These are phyloP conservation scores for Juncus inflexus DNA, from an alignment of 176 grass and related monocot genomes.

Conservation along the genomic window DNA sequence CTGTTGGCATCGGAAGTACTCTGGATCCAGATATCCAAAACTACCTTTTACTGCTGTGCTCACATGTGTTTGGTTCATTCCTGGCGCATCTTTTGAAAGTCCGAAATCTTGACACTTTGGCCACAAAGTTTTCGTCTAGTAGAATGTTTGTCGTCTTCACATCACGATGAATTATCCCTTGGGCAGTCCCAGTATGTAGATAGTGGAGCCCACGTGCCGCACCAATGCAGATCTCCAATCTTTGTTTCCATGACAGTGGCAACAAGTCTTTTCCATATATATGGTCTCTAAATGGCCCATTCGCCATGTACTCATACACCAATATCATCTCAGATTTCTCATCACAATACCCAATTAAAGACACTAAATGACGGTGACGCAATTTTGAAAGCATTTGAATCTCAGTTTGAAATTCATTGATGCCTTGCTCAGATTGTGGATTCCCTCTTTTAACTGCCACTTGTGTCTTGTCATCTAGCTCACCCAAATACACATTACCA, in stretches of 20 bases:
- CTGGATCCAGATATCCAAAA: conserved; percentile 39
- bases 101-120: conserved; percentile 89
- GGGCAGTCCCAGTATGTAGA: conserved; percentile 87
- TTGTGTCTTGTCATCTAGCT: conserved; percentile 62
- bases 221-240: conserved; percentile 81
- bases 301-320: conserved; percentile 46
- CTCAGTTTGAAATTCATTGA: conserved; percentile 95
- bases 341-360: conserved; percentile 13
- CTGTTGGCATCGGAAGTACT: conserved; percentile 29
- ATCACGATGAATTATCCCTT: conserved; percentile 97
- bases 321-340: too few relatives aligned
- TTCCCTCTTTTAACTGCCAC: conserved; percentile 92
- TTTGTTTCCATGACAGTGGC: conserved; percentile 73
- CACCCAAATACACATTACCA: conserved; percentile 86
- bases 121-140: conserved; percentile 75
- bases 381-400: conserved; percentile 89
- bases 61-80: conserved; percentile 66
- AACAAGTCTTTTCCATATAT: conserved; percentile 46
- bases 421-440: conserved; percentile 83
- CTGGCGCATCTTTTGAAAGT: conserved; percentile 77
- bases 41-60: conserved; percentile 75
- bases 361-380: conserved; percentile 80
- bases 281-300: conserved; percentile 74
- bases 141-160: conserved; percentile 98
- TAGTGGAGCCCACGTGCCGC: conserved; percentile 83